Percentiles rank a stretch among this genome's conserved stretches.
Conservation (phyloP, 371 early-diverging fungal species). For the Nematocida homosporus region DNA sequence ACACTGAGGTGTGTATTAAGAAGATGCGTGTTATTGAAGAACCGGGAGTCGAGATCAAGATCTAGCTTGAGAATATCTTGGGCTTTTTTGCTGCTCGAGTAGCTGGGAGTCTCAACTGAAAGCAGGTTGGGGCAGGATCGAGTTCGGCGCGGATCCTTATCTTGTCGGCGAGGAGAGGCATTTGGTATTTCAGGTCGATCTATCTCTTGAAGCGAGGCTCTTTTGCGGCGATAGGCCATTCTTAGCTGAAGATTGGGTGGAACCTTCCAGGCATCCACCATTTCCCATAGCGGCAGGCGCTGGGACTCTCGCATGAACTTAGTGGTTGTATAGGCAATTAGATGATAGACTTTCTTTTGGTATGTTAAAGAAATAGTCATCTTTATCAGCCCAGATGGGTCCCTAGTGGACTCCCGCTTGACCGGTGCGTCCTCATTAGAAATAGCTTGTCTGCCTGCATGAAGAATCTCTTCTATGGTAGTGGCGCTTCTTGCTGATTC, state of each 20-base stretch:
- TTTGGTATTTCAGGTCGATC: neutral
- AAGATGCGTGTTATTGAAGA: too few species aligned
- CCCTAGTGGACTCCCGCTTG: slow-evolving; percentile 46
- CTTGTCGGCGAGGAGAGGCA: neutral
- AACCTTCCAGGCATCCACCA: slow-evolving; percentile 33
- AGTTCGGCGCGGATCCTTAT: neutral
- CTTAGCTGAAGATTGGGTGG: slow-evolving; percentile 24
- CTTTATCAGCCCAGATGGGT: slow-evolving; percentile 56
- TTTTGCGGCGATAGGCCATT: slow-evolving; percentile 25
- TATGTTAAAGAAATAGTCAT: slow-evolving; percentile 59
- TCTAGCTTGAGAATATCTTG: too few species aligned
- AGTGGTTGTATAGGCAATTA: slow-evolving; percentile 61
- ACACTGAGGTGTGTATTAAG: too few species aligned
- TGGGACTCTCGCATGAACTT: neutral
- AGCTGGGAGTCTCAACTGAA: too few species aligned
- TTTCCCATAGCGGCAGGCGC: slow-evolving; percentile 18
- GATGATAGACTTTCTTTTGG: slow-evolving; percentile 61
- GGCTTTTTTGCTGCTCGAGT: too few species aligned
- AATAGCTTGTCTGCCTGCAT: slow-evolving; percentile 12
- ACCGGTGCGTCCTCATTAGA: neutral
- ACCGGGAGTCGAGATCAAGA: too few species aligned
- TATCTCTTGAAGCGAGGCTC: neutral
- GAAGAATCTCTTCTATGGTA: neutral
- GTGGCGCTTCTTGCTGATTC: neutral
- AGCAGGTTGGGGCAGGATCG: neutral